Evolutionary conservation across 1,139 yeast species (phyloP), one percentile per base, ranked within the genome.

Genomic region (Yamadazyma siamensis): DNA sequence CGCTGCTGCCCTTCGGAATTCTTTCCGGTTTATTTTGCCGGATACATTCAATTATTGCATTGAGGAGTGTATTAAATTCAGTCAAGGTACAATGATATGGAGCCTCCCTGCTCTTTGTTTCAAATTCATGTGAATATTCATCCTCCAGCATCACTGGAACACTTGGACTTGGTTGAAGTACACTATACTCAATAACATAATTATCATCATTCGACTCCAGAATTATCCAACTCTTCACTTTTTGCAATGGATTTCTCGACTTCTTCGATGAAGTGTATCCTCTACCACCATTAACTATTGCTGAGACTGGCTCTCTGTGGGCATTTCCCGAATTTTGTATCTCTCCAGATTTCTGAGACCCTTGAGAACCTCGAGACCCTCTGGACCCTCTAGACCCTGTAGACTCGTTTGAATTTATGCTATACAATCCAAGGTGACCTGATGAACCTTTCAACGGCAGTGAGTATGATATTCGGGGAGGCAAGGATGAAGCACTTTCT

Each of bases 1-100:
- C 89, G 1, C 86, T 77, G 4, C 86, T 77, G 0, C 91, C 91
- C 15, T 75, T 70, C 7, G 77, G 50, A 5, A 80, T 80, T 34
- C 84, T 56, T 29, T 58, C 50, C 0, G 89, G 86, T 14, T 56
- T 55, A 5, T 34, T 31, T 13, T 34, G 27, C 9, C 41, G 47
- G 21, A 63, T 58, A 18, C 46, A 41, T n/a, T 46, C 40, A 3
- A 45, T 45, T 0, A 62, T 45, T 5, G 38, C 22, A 14, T 39
- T 35, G 6, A 60, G 38, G 25, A 60, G 32, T 3, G 21, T 30
- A 10, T 47, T 40, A 33, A 61, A 61, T 9, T 51, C 50, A 7
- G 23, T 33, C 4, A 40, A 38, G 23, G 49, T 46, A 12, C 51
- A 36, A 31, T 47, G 46, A 29, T 52, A 52, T 10, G 22, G 23